Evolutionary conservation across 345 rosid species (phyloP).

Genomic region (Eutrema yunnanense): DNA sequence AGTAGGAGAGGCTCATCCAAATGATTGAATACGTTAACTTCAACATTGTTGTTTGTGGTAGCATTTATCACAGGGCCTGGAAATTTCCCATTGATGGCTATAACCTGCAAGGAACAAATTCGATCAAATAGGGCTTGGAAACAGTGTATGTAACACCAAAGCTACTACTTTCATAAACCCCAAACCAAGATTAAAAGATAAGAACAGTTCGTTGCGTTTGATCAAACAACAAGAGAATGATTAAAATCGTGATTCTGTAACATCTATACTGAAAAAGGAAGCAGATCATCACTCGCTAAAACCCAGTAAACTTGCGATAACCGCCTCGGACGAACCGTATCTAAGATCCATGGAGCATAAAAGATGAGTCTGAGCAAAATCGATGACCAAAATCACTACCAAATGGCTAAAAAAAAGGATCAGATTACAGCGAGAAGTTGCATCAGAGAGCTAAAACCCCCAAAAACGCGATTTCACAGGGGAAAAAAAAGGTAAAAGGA

Average conservation of each 20-base stretch:
- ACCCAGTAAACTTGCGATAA: background rate
- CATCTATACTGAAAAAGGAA: background rate
- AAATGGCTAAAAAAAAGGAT: background rate
- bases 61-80: slow-evolving; percentile 68
- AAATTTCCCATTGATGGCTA: slow-evolving; percentile 67
- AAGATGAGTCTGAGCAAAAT: background rate
- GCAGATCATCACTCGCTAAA: background rate
- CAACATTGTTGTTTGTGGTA: slow-evolving; percentile 74
- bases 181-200: background rate
- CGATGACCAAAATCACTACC: background rate
- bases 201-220: background rate
- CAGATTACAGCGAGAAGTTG: slow-evolving; percentile 1
- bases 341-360: background rate
- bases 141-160: background rate
- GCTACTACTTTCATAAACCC: background rate
- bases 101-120: slow-evolving; percentile 47
- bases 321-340: background rate
- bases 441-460: background rate
- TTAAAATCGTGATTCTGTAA: background rate
- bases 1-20: slow-evolving; percentile 71
- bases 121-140: background rate
- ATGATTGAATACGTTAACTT: slow-evolving; percentile 53
- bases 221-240: background rate
- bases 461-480: background rate
- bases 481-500: background rate